These are phyloP conservation scores for Ampelocalamus luodianensis DNA, from an alignment of 176 grass and related monocot genomes.

Conservation along the genomic window DNA sequence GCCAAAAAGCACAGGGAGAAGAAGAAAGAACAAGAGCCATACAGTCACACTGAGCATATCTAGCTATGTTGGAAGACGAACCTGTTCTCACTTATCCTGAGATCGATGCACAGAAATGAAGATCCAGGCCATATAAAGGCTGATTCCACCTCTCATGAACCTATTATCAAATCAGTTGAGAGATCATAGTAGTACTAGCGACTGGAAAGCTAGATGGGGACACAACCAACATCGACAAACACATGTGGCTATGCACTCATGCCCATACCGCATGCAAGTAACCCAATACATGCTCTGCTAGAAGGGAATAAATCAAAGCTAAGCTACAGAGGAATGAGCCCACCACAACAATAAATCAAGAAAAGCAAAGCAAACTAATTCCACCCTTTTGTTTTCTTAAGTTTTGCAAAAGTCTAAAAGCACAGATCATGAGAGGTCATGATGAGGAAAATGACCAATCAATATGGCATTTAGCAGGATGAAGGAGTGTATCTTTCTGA, in stretches of 20 bases:
- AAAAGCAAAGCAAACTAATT: background rate
- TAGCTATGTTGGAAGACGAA: background rate
- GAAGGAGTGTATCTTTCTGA: background rate
- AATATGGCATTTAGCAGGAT: slow-evolving; percentile 14
- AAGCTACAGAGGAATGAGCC: slow-evolving; percentile 10
- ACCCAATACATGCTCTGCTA: slow-evolving; percentile 12
- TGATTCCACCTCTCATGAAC: slow-evolving; percentile 14
- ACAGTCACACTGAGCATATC: background rate
- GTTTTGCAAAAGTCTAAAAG: background rate
- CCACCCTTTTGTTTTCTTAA: background rate
- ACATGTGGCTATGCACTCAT: slow-evolving; percentile 18
- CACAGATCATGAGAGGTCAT: background rate
- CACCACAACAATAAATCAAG: slow-evolving; percentile 16
- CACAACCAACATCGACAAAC: slow-evolving; percentile 5
- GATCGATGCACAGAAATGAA: background rate
- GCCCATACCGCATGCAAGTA: slow-evolving; percentile 33
- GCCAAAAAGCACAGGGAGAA: background rate
- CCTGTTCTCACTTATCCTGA: background rate
- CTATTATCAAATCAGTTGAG: background rate
- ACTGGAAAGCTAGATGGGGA: slow-evolving; percentile 23
- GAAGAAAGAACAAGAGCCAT: background rate
- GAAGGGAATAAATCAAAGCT: background rate
- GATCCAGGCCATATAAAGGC: background rate
- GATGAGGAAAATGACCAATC: slow-evolving; percentile 9
- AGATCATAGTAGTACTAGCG: background rate